Evolutionary conservation across 176 grass and related monocot genomes (phyloP), one percentile per base, ranked within the genome.

Genomic region (Metroxylon sagu): DNA sequence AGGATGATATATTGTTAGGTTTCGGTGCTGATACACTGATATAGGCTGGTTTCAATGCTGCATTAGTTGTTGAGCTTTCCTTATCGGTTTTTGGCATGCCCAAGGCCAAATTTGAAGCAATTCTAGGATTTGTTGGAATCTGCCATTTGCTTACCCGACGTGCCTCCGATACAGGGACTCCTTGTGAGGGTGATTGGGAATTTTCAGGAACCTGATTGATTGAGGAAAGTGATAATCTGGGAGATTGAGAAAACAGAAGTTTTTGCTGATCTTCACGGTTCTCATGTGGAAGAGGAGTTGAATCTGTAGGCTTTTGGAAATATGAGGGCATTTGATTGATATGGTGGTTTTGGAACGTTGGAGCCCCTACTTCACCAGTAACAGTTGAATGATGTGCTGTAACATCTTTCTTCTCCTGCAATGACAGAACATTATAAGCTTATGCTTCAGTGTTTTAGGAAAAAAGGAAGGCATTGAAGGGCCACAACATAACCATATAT

Each of bases 111-210:
- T 84, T 77, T 63, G 91, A 67, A 71, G 78, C 80, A 76, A 97
- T 97, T 85, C 73, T 83, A 76, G 87, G 90, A 72, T 89, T 86
- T 58, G 68, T 76, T 56, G 77, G 77, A 59, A 85, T 72, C 69
- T 88, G 92, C 62, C 87, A 75, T 85, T 97, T 96, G 62, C 70
- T 88, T 85, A 88, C 81, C 10, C 69, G 75, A 14, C 18, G 77
- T 75, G 54, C 49, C 67, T 75, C 76, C 50, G 53, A 56, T 65
- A 60, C 67, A 31, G 73, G 28, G 4, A 56, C 65, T 69, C 53
- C 73, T 71, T 86, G 80, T 58, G 66, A 79, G 35, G 60, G 78
- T 79, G 65, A 63, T 64, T 73, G 64, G 54, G 75, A 87, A 26
- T 78, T 73, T 51, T 85, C 77, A 72, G 69, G 67, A 67, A 79